Evolutionary conservation across 331 rosid genomes (phyloP).

Genomic region (Pyrus hybrid): DNA sequence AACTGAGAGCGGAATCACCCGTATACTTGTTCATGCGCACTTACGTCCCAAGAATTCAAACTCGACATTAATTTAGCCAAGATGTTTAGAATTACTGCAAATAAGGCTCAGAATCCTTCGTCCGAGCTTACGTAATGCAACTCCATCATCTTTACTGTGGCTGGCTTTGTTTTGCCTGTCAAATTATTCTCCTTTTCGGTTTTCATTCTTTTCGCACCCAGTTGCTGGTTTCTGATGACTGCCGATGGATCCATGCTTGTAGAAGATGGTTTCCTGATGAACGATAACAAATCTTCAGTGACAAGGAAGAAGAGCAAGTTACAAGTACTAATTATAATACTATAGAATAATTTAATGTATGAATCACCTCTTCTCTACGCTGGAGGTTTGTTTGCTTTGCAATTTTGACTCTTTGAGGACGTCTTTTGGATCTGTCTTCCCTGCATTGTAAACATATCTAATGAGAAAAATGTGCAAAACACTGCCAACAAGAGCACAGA

Average conservation of each 20-base stretch:
- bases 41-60: neutral
- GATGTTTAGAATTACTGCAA: neutral
- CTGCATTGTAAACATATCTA: constrained; percentile 34
- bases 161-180: constrained; percentile 31
- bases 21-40: no score
- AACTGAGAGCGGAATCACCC: no score
- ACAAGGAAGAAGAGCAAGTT: neutral
- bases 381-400: constrained; percentile 28
- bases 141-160: constrained; percentile 60
- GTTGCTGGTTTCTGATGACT: constrained; percentile 23
- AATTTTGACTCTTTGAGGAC: constrained; percentile 22
- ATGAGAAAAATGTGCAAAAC: constrained; percentile 15
- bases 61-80: neutral
- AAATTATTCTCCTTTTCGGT: constrained; percentile 18
- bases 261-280: constrained; percentile 54
- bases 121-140: constrained; percentile 69
- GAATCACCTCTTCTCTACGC: constrained; percentile 53
- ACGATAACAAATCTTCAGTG: neutral
- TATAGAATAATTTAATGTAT: constrained; percentile 5
- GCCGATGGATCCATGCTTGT: constrained; percentile 27
- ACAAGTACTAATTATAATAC: neutral
- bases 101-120: constrained; percentile 43
- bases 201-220: constrained; percentile 46
- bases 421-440: constrained; percentile 20
- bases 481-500: neutral